Percentiles rank a stretch among this genome's conserved stretches.
Evolutionary conservation across 257 asterid species (phyloP).

Genomic region (Buddleja alternifolia): DNA sequence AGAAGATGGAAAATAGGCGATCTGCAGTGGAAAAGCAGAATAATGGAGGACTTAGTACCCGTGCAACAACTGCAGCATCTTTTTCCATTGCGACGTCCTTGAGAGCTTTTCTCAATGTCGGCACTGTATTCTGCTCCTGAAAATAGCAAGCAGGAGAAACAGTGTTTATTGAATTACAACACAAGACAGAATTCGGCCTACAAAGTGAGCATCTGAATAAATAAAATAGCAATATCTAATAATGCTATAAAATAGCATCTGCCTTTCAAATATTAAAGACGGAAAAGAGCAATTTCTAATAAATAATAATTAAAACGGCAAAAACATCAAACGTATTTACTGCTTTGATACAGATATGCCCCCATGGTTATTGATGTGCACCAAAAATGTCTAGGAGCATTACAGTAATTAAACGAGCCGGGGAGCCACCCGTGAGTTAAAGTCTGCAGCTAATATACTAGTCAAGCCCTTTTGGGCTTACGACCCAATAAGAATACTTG

Average conservation of each 20-base stretch:
- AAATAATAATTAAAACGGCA: too few relatives aligned
- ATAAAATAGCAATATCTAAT: too few relatives aligned
- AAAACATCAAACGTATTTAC: too few relatives aligned
- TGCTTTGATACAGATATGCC: too few relatives aligned
- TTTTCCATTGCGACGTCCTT: conserved; percentile 98
- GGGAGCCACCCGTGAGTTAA: too few relatives aligned
- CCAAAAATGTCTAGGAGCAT: too few relatives aligned
- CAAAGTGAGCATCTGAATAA: neutral
- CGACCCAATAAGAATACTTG: too few relatives aligned
- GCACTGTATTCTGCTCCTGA: conserved; percentile 89
- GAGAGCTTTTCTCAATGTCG: conserved; percentile 87
- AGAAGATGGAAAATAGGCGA: conserved; percentile 4
- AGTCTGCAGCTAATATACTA: too few relatives aligned
- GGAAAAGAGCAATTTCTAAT: neutral
- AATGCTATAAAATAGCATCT: too few relatives aligned
- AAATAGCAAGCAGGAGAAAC: conserved; percentile 30
- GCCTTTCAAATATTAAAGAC: neutral
- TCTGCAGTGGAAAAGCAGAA: conserved; percentile 13
- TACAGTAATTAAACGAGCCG: too few relatives aligned
- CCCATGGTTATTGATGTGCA: too few relatives aligned
- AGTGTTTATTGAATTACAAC: conserved; percentile 1
- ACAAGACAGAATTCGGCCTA: neutral
- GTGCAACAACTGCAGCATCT: conserved; percentile 99
- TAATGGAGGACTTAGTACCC: conserved; percentile 51
- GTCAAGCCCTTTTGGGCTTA: too few relatives aligned